Evolutionary conservation across 371 early-diverging fungal genomes (phyloP).

Genomic region (Conidiobolus incongruus): DNA sequence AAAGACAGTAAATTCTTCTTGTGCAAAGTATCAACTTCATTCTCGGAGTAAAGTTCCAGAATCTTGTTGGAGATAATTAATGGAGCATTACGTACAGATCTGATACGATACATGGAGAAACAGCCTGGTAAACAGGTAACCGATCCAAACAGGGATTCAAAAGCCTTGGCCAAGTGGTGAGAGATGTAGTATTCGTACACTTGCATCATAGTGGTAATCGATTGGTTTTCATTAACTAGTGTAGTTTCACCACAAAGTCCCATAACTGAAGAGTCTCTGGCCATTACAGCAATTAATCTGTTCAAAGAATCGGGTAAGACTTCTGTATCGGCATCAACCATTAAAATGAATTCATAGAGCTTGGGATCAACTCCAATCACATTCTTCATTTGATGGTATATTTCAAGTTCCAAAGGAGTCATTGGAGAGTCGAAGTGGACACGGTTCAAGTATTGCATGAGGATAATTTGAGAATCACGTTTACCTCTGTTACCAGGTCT

Average conservation of each 20-base stretch:
- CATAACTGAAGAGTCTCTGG: slow-evolving; percentile 55
- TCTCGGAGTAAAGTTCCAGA: slow-evolving; percentile 83
- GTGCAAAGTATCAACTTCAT: slow-evolving; percentile 91
- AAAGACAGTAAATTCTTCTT: too few relatives aligned
- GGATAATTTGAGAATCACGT: too few relatives aligned
- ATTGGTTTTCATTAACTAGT: slow-evolving; percentile 64
- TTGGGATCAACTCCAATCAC: slow-evolving; percentile 61
- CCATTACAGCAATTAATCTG: slow-evolving; percentile 44
- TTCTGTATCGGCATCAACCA: slow-evolving; percentile 44
- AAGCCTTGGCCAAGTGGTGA: slow-evolving; percentile 65
- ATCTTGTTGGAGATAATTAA: slow-evolving; percentile 37
- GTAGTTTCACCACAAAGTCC: slow-evolving; percentile 77
- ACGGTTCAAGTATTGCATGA: slow-evolving; percentile 94
- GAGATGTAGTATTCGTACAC: slow-evolving; percentile 75
- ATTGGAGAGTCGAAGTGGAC: slow-evolving; percentile 82
- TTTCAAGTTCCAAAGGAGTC: slow-evolving; percentile 81
- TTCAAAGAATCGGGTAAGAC: slow-evolving; percentile 39
- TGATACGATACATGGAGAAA: too few relatives aligned
- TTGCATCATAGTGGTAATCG: slow-evolving; percentile 88
- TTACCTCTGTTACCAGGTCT: too few relatives aligned
- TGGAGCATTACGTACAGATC: slow-evolving; percentile 32
- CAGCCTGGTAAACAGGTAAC: too few relatives aligned
- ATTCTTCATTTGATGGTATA: slow-evolving; percentile 87
- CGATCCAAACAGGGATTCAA: too few relatives aligned
- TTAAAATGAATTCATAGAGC: slow-evolving; percentile 37